Evolutionary conservation across 768 basidiomycete species (phyloP).

Genomic region (Suillus plorans): DNA sequence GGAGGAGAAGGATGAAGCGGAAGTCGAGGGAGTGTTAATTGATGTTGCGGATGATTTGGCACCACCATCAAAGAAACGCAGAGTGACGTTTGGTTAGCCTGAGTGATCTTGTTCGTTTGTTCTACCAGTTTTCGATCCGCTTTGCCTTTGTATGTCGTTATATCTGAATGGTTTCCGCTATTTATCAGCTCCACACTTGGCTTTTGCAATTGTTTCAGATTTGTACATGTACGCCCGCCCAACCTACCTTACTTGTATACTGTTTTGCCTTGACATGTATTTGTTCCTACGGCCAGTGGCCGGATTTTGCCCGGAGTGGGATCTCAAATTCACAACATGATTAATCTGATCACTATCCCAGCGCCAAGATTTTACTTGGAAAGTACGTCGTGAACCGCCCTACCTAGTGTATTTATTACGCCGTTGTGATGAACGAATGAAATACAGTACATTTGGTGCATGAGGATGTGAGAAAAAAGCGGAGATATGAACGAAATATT

Average conservation of each 20-base stretch:
- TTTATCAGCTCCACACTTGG: conserved; percentile 13
- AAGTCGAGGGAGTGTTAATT: conserved; percentile 32
- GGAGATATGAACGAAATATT: conserved; percentile 11
- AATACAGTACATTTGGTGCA: conserved; percentile 10
- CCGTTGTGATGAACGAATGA: conserved; percentile 4
- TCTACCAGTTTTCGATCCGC: conserved; percentile 3
- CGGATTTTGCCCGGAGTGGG: not conserved
- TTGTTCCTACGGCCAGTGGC: conserved; percentile 9
- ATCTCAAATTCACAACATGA: not conserved
- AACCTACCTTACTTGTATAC: conserved; percentile 32
- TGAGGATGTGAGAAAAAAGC: conserved; percentile 19
- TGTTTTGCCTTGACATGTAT: conserved; percentile 31
- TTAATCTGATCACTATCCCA: not conserved
- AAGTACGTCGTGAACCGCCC: not conserved
- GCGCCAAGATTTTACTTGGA: not conserved
- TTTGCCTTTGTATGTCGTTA: conserved; percentile 4
- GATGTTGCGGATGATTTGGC: conserved; percentile 27
- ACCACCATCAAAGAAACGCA: conserved; percentile 54
- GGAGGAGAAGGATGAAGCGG: conserved; percentile 31
- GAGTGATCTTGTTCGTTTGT: not conserved
- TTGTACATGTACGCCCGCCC: conserved; percentile 9
- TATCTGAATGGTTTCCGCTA: conserved; percentile 9
- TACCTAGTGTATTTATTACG: not conserved
- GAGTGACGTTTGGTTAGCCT: conserved; percentile 30
- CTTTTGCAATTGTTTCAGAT: conserved; percentile 4